Base-by-base conservation (phyloP, 768 basidiomycete genomes). In the Cystobasidium onofrii region DNA sequence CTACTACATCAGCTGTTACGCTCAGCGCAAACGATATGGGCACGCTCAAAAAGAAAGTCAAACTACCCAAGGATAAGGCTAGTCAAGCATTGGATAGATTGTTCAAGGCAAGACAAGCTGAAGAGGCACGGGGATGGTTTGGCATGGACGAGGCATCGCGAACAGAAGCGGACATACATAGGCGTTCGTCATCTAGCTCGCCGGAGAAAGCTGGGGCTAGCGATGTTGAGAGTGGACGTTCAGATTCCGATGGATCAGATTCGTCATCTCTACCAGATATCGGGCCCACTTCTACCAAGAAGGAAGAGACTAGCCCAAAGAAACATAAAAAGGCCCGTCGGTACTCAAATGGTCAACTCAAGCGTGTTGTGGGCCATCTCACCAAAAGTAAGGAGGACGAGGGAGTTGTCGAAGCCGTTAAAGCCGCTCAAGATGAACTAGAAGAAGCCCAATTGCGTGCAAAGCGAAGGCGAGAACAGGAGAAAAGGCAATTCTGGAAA, bases 101-200 rank as follows among this genome's bases (percentile, higher is more conserved):
- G 52, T 57, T 15, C 55, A 71, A 71, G 39, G 6, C 52, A 2
- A 29, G 44, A n/a, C 9, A 71, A 20, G 44, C 33, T 1, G 69
- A 71, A 44, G 69, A 60, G 20, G 25, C 33, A 9, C 69, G 69
- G 4, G 69, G 69, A 9, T 71, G 69, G 69, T 60, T 33, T 18
- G 69, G 69, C n/a, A 46, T 60, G 12, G 69, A 55, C 15, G 41
- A 46, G 65, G 65, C 65, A 44, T 33, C 61, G 15, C 25, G 34
- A 39, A 29, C 25, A 50, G 50, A 54, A 31, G 65, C 46, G 3
- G 46, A 50, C 3, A 7, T 15, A 7, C 9, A 25, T 25, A 9
- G 36, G 25, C 57, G 36, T 18, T 31, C 57, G 10, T 12, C 15
- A n/a, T 31, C 57, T 15, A 23, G 13, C 10, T 31, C 57, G 23